phyloP scores from a whole-genome alignment of 306 rosid genomes.

The Rosa multiflora region DNA sequence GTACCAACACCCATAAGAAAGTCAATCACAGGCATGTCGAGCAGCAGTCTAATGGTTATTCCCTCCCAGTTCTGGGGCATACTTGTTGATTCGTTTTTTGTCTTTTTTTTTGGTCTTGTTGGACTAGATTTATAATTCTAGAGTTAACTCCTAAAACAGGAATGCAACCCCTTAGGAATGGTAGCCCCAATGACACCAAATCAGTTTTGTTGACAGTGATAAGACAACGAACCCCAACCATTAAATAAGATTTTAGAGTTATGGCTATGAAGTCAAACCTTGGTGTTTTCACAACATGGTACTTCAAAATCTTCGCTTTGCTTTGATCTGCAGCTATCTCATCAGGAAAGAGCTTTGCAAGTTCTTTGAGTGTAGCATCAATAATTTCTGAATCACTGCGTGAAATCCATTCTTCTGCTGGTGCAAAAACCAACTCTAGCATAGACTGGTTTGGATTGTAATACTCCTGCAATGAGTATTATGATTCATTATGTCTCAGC shows the following conservation, averaged over 20 bases:
- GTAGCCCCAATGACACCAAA: not conserved
- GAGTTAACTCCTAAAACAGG: not conserved
- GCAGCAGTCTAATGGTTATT: not conserved
- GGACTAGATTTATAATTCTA: not conserved
- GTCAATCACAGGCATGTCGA: not conserved
- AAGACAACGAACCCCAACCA: not conserved
- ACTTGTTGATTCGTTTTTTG: not conserved
- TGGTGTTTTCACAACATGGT: constrained; percentile 93
- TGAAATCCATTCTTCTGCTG: constrained; percentile 96
- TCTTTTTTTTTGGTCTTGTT: not conserved
- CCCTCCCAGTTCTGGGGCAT: not conserved
- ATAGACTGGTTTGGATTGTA: constrained; percentile 84
- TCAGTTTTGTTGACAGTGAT: not conserved
- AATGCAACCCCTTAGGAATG: not conserved
- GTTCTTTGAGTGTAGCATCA: constrained; percentile 89
- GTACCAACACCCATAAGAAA: not conserved
- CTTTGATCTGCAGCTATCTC: constrained; percentile 91
- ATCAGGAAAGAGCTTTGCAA: constrained; percentile 92
- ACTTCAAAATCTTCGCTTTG: constrained; percentile 92
- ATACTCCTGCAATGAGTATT: constrained; percentile 62
- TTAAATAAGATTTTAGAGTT: constrained; percentile 15
- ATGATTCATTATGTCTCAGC: constrained; percentile 15
- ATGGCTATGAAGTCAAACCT: constrained; percentile 50
- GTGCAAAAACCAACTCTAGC: constrained; percentile 98
- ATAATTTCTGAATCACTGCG: constrained; percentile 81